Evolutionary conservation across 1,284 basidiomycete genomes (phyloP).

Genomic region (Grifola frondosa): DNA sequence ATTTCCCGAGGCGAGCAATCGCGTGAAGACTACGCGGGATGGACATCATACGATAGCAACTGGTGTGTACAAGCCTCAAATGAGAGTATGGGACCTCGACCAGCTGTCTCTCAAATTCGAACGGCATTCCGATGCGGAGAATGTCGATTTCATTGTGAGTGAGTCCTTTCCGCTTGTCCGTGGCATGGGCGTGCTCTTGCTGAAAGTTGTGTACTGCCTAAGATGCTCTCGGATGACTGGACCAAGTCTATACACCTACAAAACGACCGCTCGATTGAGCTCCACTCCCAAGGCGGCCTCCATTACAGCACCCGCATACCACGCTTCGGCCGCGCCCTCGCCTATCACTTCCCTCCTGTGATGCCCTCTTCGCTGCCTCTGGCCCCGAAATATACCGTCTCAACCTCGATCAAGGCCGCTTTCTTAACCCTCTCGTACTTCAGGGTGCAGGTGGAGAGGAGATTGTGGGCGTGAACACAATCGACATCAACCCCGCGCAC

Average conservation of each 20-base stretch:
- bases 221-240: constrained; percentile 98
- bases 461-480: constrained; percentile 82
- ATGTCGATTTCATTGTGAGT: constrained; percentile 97
- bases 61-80: constrained; percentile 98
- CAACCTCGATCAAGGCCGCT: constrained; percentile 94
- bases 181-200: background rate
- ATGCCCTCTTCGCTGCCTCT: constrained; percentile 65
- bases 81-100: constrained; percentile 94
- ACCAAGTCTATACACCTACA: constrained; percentile 98
- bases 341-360: constrained; percentile 62
- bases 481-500: constrained; percentile 94
- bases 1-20: constrained; percentile 95
- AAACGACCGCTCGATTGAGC: constrained; percentile 90
- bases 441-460: constrained; percentile 53
- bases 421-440: constrained; percentile 77
- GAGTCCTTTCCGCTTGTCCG: constrained; percentile 37
- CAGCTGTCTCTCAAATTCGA: constrained; percentile 96
- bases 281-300: constrained; percentile 93
- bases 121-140: constrained; percentile 94
- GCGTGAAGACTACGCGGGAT: constrained; percentile 87
- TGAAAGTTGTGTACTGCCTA: constrained; percentile 7
- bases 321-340: constrained; percentile 88
- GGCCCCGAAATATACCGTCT: constrained; percentile 89
- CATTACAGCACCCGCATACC: constrained; percentile 95
- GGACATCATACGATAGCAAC: constrained; percentile 93